Percentiles rank a stretch among this genome's conserved stretches.
Conservation (phyloP, 352 stramenopile species). For the Phytophthora citricola region DNA sequence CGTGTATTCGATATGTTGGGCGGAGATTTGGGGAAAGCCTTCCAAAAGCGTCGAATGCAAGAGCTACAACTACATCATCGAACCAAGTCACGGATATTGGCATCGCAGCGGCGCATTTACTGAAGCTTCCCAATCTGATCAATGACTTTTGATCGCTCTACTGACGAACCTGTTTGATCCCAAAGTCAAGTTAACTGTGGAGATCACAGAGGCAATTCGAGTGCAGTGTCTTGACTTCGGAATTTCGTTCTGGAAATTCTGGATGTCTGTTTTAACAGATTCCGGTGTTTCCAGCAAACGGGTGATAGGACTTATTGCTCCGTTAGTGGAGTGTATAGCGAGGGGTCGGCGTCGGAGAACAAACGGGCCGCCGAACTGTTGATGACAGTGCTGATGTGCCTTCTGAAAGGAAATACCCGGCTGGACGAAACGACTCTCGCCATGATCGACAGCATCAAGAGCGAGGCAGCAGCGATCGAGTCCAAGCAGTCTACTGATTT, state of each 20-base stretch:
- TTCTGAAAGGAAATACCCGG: slow-evolving; percentile 57
- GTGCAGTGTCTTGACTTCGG: slow-evolving; percentile 80
- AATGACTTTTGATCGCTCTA: slow-evolving; percentile 75
- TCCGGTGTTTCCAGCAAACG: slow-evolving; percentile 57
- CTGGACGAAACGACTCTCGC: slow-evolving; percentile 57
- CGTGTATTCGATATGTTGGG: slow-evolving; percentile 76
- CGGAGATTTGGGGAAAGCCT: slow-evolving; percentile 35
- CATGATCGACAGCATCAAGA: slow-evolving; percentile 63
- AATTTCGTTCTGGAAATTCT: slow-evolving; percentile 80
- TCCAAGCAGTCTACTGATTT: slow-evolving; percentile 78
- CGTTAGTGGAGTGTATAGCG: slow-evolving; percentile 67
- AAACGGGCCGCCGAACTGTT: slow-evolving; percentile 70
- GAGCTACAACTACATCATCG: slow-evolving; percentile 30
- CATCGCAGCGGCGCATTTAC: slow-evolving; percentile 43
- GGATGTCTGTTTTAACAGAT: slow-evolving; percentile 60
- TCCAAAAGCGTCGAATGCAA: slow-evolving; percentile 31
- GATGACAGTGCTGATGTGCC: slow-evolving; percentile 64
- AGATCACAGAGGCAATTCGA: slow-evolving; percentile 56
- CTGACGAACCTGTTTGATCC: slow-evolving; percentile 58
- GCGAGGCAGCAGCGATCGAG: slow-evolving; percentile 52
- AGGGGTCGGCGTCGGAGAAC: slow-evolving; percentile 56
- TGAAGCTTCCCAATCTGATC: slow-evolving; percentile 75
- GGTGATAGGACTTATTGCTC: slow-evolving; percentile 53
- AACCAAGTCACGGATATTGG: slow-evolving; percentile 41
- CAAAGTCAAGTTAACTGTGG: slow-evolving; percentile 14